These are phyloP conservation scores for Letharia columbiana DNA, from an alignment of 495 filamentous ascomycete genomes.

Conservation along the genomic window DNA sequence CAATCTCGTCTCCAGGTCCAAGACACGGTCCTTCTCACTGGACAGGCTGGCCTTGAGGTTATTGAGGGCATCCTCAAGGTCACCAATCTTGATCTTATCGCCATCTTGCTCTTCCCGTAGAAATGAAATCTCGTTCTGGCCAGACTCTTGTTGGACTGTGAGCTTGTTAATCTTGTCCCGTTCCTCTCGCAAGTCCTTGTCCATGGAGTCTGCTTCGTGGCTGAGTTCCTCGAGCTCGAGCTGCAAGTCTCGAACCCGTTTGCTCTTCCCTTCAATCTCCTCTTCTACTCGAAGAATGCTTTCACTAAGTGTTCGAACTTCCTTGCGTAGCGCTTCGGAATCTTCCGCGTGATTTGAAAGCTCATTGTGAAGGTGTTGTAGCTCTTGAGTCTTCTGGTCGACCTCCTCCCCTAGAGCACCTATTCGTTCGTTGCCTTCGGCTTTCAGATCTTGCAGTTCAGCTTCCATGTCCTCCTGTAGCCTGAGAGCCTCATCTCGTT, in stretches of 20 bases:
- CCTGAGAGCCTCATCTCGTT: slow-evolving; percentile 77
- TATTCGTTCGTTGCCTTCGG: slow-evolving; percentile 55
- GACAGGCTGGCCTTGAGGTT: slow-evolving; percentile 60
- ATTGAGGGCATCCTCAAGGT: slow-evolving; percentile 74
- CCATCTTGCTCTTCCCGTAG: slow-evolving; percentile 92
- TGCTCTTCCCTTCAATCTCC: slow-evolving; percentile 58
- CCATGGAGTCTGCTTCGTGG: slow-evolving; percentile 66
- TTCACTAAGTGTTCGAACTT: slow-evolving; percentile 86
- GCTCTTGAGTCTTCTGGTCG: slow-evolving; percentile 63
- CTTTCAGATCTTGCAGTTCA: slow-evolving; percentile 65
- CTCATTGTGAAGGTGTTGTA: slow-evolving; percentile 60
- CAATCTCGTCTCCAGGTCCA: slow-evolving; percentile 70
- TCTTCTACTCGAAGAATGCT: slow-evolving; percentile 78
- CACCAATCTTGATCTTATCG: slow-evolving; percentile 96
- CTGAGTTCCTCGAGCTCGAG: slow-evolving; percentile 67
- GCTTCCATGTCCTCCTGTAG: slow-evolving; percentile 70
- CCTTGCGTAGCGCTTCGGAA: slow-evolving; percentile 72
- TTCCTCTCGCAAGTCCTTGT: slow-evolving; percentile 65
- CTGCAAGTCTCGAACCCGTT: slow-evolving; percentile 64
- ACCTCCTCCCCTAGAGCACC: slow-evolving; percentile 72
- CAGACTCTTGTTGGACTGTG: slow-evolving; percentile 83
- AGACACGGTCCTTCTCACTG: slow-evolving; percentile 71
- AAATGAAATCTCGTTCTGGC: slow-evolving; percentile 89
- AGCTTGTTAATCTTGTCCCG: slow-evolving; percentile 79
- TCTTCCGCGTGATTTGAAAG: slow-evolving; percentile 59